phyloP scores from a whole-genome alignment of 2,329 filamentous ascomycete species.

The Cladosporium sp. region DNA sequence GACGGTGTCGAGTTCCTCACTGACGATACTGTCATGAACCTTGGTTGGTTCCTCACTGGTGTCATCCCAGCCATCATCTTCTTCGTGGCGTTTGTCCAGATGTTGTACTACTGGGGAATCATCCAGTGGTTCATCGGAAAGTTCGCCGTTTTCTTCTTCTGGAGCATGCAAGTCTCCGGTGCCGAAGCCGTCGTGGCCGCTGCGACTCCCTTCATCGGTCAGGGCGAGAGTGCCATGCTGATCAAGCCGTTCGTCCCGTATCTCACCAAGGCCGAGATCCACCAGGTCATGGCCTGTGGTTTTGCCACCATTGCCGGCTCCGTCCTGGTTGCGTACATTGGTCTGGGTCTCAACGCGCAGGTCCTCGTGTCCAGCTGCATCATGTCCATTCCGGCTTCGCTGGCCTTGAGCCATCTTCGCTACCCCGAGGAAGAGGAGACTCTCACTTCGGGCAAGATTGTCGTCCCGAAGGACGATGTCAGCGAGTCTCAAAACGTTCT shows the following conservation, averaged over 20 bases:
- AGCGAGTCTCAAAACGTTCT: conserved; percentile 73
- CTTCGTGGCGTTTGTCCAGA: conserved; percentile 88
- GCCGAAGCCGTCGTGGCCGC: conserved; percentile 92
- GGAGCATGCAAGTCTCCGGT: conserved; percentile 79
- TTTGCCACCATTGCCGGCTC: conserved; percentile 91
- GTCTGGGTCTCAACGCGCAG: conserved; percentile 76
- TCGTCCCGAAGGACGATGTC: conserved; percentile 75
- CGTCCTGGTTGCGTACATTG: conserved; percentile 81
- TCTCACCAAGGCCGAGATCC: conserved; percentile 81
- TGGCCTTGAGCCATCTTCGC: conserved; percentile 84
- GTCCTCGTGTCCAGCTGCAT: conserved; percentile 87
- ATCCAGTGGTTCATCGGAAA: conserved; percentile 89
- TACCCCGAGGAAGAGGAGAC: conserved; percentile 87
- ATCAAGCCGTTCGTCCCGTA: conserved; percentile 82
- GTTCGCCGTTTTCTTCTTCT: conserved; percentile 88
- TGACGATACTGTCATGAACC: conserved; percentile 37
- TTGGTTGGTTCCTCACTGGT: conserved; percentile 66
- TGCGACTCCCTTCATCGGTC: conserved; percentile 89
- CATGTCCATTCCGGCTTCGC: conserved; percentile 90
- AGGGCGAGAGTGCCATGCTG: conserved; percentile 90
- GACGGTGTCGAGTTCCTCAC: conserved; percentile 73
- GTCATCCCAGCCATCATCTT: conserved; percentile 94
- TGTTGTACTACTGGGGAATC: conserved; percentile 75
- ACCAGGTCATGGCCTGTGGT: conserved; percentile 89
- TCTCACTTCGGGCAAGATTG: conserved; percentile 73